Evolutionary conservation across 1,284 basidiomycete genomes (phyloP).

Genomic region (Wallemia ichthyophaga): DNA sequence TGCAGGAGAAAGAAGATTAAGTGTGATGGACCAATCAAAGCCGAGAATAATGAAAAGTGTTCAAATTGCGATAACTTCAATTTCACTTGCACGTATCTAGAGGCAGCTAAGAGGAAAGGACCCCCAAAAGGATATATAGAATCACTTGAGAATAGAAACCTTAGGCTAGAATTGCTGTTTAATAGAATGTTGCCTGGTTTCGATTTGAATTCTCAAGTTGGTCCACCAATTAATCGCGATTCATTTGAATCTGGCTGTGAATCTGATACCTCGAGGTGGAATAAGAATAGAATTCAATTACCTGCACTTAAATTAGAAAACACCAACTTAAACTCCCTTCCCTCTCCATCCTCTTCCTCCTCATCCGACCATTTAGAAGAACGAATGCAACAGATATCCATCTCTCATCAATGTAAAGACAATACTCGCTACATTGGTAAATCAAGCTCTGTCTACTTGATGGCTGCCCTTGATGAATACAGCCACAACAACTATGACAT

Average conservation of each 20-base stretch:
- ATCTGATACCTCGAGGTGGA: not conserved
- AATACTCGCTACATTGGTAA: not conserved
- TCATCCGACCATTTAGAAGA: not conserved
- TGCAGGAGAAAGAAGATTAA: conserved; percentile 1
- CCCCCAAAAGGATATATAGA: conserved; percentile 1
- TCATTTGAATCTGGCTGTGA: not conserved
- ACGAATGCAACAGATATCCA: not conserved
- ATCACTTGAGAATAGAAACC: not conserved
- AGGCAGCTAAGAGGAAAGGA: not conserved
- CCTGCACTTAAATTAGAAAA: not conserved
- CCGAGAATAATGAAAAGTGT: not conserved
- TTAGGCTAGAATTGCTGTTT: not conserved
- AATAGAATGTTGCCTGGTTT: not conserved
- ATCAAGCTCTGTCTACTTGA: not conserved
- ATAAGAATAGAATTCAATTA: not conserved
- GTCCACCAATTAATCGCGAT: not conserved
- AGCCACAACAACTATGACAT: not conserved
- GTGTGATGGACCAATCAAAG: not conserved
- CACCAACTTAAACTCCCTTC: too few species aligned
- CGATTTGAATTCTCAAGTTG: not conserved
- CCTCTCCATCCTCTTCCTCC: too few species aligned
- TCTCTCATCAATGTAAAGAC: not conserved
- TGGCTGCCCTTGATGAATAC: not conserved
- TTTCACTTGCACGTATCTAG: not conserved
- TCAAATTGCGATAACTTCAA: not conserved